phyloP scores from a whole-genome alignment of 495 filamentous ascomycete genomes.

The Hapsidospora chrysogenum region DNA sequence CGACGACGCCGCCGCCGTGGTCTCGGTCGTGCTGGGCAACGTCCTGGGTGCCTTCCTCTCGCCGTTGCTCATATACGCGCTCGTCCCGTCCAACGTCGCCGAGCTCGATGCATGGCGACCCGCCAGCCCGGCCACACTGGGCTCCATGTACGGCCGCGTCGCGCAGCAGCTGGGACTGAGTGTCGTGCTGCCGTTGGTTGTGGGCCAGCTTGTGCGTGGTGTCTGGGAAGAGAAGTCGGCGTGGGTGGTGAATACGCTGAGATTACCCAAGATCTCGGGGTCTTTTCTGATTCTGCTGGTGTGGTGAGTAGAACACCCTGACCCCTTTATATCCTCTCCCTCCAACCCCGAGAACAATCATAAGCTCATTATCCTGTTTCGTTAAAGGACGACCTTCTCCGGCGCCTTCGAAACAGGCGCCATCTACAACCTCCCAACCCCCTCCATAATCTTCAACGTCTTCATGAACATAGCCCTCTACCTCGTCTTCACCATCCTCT shows the following conservation, averaged over 20 bases:
- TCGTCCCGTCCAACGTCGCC: constrained; percentile 22
- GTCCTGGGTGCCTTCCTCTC: constrained; percentile 33
- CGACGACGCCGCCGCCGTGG: constrained; percentile 36
- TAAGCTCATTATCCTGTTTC: neutral
- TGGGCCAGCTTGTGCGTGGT: constrained; percentile 32
- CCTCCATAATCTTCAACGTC: constrained; percentile 32
- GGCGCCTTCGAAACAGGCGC: constrained; percentile 36
- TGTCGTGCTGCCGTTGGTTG: constrained; percentile 28
- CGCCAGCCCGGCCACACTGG: constrained; percentile 22
- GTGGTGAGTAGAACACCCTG: constrained; percentile 22
- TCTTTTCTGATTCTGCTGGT: constrained; percentile 30
- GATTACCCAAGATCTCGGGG: constrained; percentile 26
- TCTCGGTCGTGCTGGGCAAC: constrained; percentile 39
- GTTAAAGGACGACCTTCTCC: constrained; percentile 32
- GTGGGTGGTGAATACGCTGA: constrained; percentile 17
- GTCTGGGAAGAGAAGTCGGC: constrained; percentile 25
- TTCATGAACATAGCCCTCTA: constrained; percentile 38
- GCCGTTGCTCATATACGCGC: constrained; percentile 31
- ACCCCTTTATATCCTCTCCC: neutral
- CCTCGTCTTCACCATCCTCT: constrained; percentile 29
- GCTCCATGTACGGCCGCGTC: constrained; percentile 32
- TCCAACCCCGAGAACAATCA: constrained; percentile 2
- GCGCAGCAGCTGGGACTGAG: constrained; percentile 35
- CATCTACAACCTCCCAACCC: constrained; percentile 25
- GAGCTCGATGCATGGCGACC: constrained; percentile 29